A percentile compares a stretch with the other conserved stretches of the same genome.
Conservation (phyloP, 116 monocot species). For the Posidonia oceanica region DNA sequence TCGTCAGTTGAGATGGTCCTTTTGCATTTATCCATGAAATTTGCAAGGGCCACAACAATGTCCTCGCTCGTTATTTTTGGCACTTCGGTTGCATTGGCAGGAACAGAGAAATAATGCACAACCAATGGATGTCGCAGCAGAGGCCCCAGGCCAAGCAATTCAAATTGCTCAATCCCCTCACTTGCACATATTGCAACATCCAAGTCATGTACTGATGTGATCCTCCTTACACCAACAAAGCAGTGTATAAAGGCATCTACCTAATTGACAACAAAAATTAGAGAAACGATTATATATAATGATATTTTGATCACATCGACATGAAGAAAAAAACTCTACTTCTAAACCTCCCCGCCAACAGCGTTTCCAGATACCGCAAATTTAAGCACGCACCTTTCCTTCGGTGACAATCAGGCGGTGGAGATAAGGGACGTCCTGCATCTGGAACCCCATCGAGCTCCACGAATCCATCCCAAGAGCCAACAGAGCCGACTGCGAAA, state of each 20-base stretch:
- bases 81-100: constrained; percentile 30
- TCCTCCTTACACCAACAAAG: constrained; percentile 55
- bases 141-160: constrained; percentile 78
- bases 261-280: constrained; percentile 16
- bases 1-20: constrained; percentile 28
- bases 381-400: constrained; percentile 43
- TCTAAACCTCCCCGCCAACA: neutral
- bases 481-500: constrained; percentile 51
- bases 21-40: constrained; percentile 28
- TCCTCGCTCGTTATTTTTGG: constrained; percentile 62
- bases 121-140: constrained; percentile 54
- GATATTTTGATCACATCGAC: neutral
- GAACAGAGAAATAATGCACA: constrained; percentile 55
- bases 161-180: constrained; percentile 64
- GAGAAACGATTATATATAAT: neutral
- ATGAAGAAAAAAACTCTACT: neutral
- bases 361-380: neutral
- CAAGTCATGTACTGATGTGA: constrained; percentile 64
- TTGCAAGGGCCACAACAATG: constrained; percentile 28
- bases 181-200: constrained; percentile 63
- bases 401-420: constrained; percentile 36
- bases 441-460: constrained; percentile 59
- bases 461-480: constrained; percentile 52
- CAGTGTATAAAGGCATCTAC: constrained; percentile 91
- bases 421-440: constrained; percentile 55